These are phyloP conservation scores for Aristolochia contorta DNA, from an alignment of 164 flowering plant species.

Conservation along the genomic window DNA sequence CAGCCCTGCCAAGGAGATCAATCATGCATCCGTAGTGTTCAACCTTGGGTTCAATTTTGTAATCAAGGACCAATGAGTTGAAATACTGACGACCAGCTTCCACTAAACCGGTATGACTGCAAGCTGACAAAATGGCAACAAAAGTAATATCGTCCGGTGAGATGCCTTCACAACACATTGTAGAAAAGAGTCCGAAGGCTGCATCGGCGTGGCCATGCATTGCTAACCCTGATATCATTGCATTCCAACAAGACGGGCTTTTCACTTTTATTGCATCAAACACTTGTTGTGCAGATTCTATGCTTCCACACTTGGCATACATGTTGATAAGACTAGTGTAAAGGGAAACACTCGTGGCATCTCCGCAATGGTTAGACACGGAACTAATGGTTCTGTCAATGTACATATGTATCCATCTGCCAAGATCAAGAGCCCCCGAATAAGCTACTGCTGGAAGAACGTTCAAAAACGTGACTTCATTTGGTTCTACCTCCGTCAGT, in stretches of 20 bases:
- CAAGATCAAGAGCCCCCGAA: slow-evolving; percentile 60
- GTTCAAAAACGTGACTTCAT: slow-evolving; percentile 52
- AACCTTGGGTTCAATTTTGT: slow-evolving; percentile 34
- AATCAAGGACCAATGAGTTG: slow-evolving; percentile 32
- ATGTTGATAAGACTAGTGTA: slow-evolving; percentile 56
- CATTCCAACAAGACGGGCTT: slow-evolving; percentile 56
- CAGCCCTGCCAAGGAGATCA: slow-evolving; percentile 53
- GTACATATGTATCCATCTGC: slow-evolving; percentile 72
- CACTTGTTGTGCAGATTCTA: slow-evolving; percentile 51
- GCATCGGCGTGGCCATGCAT: slow-evolving; percentile 42
- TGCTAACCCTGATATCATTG: slow-evolving; percentile 62
- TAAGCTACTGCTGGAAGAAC: slow-evolving; percentile 63
- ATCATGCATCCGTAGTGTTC: slow-evolving; percentile 64
- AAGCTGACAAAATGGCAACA: slow-evolving; percentile 55
- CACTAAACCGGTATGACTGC: slow-evolving; percentile 51
- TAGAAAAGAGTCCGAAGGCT: slow-evolving; percentile 39
- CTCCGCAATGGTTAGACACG: background rate
- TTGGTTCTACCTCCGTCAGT: slow-evolving; percentile 35
- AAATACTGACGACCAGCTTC: slow-evolving; percentile 40
- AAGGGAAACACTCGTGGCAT: slow-evolving; percentile 26
- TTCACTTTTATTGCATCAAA: slow-evolving; percentile 26
- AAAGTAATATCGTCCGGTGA: slow-evolving; percentile 59
- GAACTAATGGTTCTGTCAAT: slow-evolving; percentile 31
- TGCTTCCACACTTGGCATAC: slow-evolving; percentile 71
- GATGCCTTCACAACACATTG: slow-evolving; percentile 38